These are phyloP conservation scores for Rubroshorea leprosula DNA, from an alignment of 345 rosid genomes.

Conservation along the genomic window DNA sequence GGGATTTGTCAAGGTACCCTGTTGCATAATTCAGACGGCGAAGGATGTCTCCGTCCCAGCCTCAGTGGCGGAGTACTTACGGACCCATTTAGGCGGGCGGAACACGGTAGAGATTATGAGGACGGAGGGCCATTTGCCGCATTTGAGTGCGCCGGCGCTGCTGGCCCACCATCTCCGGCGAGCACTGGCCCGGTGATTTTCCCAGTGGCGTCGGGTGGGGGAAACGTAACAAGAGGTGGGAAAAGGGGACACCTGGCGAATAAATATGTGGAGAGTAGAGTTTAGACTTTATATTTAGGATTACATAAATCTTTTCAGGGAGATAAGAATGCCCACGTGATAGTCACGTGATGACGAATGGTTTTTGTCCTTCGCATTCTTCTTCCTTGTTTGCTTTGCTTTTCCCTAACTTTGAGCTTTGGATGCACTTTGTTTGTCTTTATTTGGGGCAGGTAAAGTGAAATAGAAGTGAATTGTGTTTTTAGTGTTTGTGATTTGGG, in stretches of 20 bases:
- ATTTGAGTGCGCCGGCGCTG: constrained; percentile 64
- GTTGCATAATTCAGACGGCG: constrained; percentile 64
- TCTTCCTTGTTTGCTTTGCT: neutral
- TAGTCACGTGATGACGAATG: constrained; percentile 35
- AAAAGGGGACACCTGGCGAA: constrained; percentile 26
- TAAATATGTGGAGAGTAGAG: constrained; percentile 33
- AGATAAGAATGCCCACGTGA: constrained; percentile 36
- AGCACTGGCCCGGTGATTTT: constrained; percentile 49
- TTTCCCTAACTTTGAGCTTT: neutral
- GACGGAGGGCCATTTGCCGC: constrained; percentile 87
- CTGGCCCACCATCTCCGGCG: constrained; percentile 60
- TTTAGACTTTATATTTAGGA: too few species aligned
- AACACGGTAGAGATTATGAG: constrained; percentile 52
- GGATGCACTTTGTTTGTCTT: too few species aligned
- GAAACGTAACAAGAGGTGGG: too few species aligned
- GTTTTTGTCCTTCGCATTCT: too few species aligned
- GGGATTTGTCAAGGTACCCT: constrained; percentile 56
- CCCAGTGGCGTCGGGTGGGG: constrained; percentile 8
- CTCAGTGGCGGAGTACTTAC: constrained; percentile 60
- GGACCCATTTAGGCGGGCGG: constrained; percentile 60
- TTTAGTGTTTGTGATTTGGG: too few species aligned
- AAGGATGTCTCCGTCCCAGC: constrained; percentile 60
- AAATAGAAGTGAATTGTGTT: too few species aligned
- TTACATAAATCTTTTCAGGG: too few species aligned
- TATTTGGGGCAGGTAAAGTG: too few species aligned